A percentile compares a stretch with the other conserved stretches of the same genome.
Evolutionary conservation across 345 rosid genomes (phyloP).

Genomic region (Iberis pinnata): DNA sequence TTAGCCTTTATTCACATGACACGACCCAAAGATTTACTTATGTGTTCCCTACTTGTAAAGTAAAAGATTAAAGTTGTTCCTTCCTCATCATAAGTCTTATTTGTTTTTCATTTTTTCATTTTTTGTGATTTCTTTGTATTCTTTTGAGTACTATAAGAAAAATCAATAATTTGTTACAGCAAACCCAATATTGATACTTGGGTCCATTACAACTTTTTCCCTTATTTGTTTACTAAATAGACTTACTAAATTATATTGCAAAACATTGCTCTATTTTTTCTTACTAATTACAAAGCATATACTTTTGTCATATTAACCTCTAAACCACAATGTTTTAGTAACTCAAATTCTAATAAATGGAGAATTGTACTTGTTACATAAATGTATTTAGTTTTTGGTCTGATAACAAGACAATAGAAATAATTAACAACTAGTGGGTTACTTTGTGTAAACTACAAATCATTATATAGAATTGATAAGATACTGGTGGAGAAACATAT

Average conservation of each 20-base stretch:
- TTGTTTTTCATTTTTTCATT: slow-evolving; percentile 5
- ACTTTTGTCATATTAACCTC: too few species aligned
- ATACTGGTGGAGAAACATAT: too few species aligned
- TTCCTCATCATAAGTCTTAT: slow-evolving; percentile 28
- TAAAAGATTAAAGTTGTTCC: slow-evolving; percentile 31
- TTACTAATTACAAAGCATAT: not conserved
- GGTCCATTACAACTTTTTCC: slow-evolving; percentile 21
- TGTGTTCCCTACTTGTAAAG: slow-evolving; percentile 42
- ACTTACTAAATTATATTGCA: slow-evolving; percentile 3
- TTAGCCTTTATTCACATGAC: slow-evolving; percentile 35
- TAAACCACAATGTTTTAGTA: too few species aligned
- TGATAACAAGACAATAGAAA: too few species aligned
- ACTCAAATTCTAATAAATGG: too few species aligned
- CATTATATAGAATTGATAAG: too few species aligned
- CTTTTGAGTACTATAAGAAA: slow-evolving; percentile 1
- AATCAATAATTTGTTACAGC: slow-evolving; percentile 12
- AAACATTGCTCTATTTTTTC: not conserved
- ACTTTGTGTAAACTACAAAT: too few species aligned
- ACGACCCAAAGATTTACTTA: slow-evolving; percentile 48
- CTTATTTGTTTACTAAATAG: not conserved
- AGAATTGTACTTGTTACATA: too few species aligned
- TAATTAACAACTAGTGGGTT: too few species aligned
- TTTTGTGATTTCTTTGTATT: slow-evolving; percentile 1
- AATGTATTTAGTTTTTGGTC: too few species aligned
- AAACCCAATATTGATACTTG: slow-evolving; percentile 31